These are phyloP conservation scores for Symbiodinium natans DNA, from an alignment of 73 alveolate genomes.

Conservation along the genomic window DNA sequence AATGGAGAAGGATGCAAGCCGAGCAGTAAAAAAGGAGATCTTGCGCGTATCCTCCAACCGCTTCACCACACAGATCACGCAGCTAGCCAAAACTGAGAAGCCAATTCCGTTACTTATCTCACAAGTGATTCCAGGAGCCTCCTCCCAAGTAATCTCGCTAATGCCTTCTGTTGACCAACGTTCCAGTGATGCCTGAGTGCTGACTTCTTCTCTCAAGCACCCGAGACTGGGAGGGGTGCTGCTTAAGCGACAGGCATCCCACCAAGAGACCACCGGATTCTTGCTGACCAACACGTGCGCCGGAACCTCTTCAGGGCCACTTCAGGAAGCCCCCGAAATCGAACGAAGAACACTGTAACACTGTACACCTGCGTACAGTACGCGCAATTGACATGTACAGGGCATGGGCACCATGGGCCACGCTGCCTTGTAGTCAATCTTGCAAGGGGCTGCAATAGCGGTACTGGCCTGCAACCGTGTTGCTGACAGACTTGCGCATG, in stretches of 20 bases:
- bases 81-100: too few species aligned
- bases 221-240: neutral
- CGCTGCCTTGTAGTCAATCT: conserved; percentile 89
- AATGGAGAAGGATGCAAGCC: conserved; percentile 87
- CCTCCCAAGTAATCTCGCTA: conserved; percentile 59
- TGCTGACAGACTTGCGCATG: too few species aligned
- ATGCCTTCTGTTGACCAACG: conserved; percentile 82
- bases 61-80: too few species aligned
- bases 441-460: conserved; percentile 82
- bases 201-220: neutral
- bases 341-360: too few species aligned
- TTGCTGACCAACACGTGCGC: conserved; percentile 85
- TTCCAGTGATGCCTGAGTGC: conserved; percentile 50
- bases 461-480: conserved; percentile 18
- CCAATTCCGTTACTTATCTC: too few species aligned
- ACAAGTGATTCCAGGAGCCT: too few species aligned
- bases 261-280: conserved; percentile 81
- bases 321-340: too few species aligned
- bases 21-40: conserved; percentile 84
- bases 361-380: too few species aligned
- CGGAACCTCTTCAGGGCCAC: conserved; percentile 31
- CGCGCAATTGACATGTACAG: too few species aligned
- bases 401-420: too few species aligned
- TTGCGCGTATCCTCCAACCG: conserved; percentile 44
- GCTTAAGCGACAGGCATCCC: conserved; percentile 44